Conservation (phyloP, 1,284 basidiomycete genomes). For the Cutaneotrichosporon arboriforme region DNA sequence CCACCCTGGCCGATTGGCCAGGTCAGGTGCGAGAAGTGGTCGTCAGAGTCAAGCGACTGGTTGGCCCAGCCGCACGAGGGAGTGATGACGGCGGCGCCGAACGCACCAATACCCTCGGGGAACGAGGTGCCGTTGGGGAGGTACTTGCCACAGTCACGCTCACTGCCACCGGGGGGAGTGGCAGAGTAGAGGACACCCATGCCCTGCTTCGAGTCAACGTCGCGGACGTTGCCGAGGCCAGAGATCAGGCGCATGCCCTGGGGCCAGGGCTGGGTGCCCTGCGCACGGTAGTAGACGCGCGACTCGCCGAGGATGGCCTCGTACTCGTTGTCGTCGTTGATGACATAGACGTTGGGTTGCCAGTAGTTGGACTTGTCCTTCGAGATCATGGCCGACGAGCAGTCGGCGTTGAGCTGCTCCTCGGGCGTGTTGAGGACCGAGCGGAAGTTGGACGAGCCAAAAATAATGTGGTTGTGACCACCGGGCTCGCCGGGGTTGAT, state of each 20-base stretch:
- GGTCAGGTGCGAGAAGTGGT: constrained; percentile 45
- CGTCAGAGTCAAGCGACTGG: constrained; percentile 27
- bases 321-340: constrained; percentile 13
- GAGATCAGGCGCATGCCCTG: constrained; percentile 42
- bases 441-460: constrained; percentile 37
- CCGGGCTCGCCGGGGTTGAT: constrained; percentile 40
- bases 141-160: constrained; percentile 14
- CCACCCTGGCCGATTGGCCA: constrained; percentile 26
- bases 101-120: constrained; percentile 25
- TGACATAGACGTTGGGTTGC: constrained; percentile 23
- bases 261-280: constrained; percentile 38
- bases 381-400: constrained; percentile 5
- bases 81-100: constrained; percentile 30
- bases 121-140: constrained; percentile 34
- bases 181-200: constrained; percentile 19
- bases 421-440: constrained; percentile 14
- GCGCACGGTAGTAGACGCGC: constrained; percentile 42
- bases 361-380: constrained; percentile 46
- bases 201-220: constrained; percentile 13
- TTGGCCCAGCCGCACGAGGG: constrained; percentile 39
- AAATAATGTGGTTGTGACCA: constrained; percentile 45
- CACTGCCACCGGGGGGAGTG: constrained; percentile 29
- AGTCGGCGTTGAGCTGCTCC: constrained; percentile 24
- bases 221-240: constrained; percentile 25
- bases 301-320: constrained; percentile 23